Base-by-base conservation (phyloP, 768 basidiomycete species). In the Candolleomyces eurysporus region DNA sequence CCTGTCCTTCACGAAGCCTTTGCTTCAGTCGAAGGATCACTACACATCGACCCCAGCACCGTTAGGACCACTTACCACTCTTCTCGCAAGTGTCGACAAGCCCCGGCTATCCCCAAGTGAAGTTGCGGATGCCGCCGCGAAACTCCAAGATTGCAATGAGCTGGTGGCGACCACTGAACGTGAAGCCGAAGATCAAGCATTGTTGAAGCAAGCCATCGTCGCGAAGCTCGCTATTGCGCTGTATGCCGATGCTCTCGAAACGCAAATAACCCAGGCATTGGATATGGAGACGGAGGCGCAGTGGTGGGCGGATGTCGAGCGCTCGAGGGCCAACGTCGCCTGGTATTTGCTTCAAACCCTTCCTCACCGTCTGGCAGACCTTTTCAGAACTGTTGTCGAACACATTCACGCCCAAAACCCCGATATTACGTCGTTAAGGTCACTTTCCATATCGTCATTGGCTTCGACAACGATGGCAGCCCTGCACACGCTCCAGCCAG, bases 231-330 rank as follows among this genome's bases (percentile, higher is more conserved):
- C 84, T 0, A 78, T 85, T 5, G 80, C 80, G 8, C 62, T 91
- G 16, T 94, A 93, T 67, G 76, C 84, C 5, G 81, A 88, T 58
- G 81, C 85, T 1, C 73, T 95, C 67, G 84, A 92, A 63, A 68
- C 77, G 21, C 84, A 87, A 60, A 72, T 96, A 61, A 68, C 77
- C 10, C 85, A 92, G 67, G 91, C 94, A 1, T 77, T 84, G 9
- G 72, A 85, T 39, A 84, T 87, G 13, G 93, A 95, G 66, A 73
- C 79, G 6, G 92, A 94, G 67, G 85, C 91, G 19, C 84, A 90
- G 49, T 97, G 91, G 90, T 98, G 95, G 95, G 80, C 82, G 16
- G 82, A 85, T 31, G 71, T 90, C 46, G 87, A 89, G 63, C 80
- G 84, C 36, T 92, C 90, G 3, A 68, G 77, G 30, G 65, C 73